Conservation (phyloP, 805 yeast species). For the Yarrowia hollandica region DNA sequence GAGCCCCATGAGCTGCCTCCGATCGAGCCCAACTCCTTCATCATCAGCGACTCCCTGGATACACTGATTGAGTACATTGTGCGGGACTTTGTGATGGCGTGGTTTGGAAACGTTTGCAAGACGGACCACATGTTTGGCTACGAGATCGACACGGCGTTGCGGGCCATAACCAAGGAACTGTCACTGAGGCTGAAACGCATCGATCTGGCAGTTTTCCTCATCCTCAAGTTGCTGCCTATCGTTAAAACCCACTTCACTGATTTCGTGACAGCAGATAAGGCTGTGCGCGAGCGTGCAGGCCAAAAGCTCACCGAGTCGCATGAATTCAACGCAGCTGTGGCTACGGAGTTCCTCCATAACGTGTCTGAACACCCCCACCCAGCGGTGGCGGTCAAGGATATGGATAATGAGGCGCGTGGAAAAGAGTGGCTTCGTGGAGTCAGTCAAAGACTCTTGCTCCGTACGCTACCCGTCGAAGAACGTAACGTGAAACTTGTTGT, state of each 20-base stretch:
- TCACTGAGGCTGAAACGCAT: conserved; percentile 46
- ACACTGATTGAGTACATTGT: conserved; percentile 51
- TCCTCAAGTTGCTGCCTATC: conserved; percentile 61
- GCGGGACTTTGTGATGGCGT: conserved; percentile 54
- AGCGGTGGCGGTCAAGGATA: conserved; percentile 48
- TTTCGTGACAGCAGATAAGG: conserved; percentile 49
- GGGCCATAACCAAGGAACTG: conserved; percentile 46
- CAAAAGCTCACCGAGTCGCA: conserved; percentile 41
- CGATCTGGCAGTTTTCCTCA: conserved; percentile 59
- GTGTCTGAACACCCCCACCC: conserved; percentile 57
- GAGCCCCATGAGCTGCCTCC: conserved; percentile 28
- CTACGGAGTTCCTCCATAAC: conserved; percentile 45
- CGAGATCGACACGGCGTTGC: conserved; percentile 49
- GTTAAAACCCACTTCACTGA: conserved; percentile 62
- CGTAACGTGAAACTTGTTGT: conserved; percentile 51
- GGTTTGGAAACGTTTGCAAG: conserved; percentile 53
- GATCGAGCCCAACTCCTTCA: conserved; percentile 50
- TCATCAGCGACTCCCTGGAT: conserved; percentile 55
- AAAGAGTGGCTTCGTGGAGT: conserved; percentile 51
- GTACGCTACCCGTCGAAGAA: conserved; percentile 49
- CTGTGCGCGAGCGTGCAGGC: conserved; percentile 37
- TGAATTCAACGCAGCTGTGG: conserved; percentile 47
- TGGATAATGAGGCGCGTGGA: conserved; percentile 46
- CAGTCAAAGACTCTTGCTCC: conserved; percentile 50
- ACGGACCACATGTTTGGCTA: conserved; percentile 46